Base-by-base conservation (phyloP, 306 rosid species). In the Quercus dentata region DNA sequence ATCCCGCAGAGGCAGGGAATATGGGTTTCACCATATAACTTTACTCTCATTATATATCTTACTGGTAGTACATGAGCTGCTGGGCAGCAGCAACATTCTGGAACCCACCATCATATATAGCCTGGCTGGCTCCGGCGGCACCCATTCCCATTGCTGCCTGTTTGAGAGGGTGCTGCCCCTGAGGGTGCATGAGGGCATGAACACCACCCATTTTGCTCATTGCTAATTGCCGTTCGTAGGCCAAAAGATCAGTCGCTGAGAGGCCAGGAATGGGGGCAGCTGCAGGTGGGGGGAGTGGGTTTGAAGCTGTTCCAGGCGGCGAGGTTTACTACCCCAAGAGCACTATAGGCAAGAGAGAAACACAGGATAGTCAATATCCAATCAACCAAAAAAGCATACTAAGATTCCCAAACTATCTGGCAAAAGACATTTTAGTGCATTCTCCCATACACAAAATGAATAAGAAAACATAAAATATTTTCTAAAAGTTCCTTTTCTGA, bases 251-350 rank as follows among this genome's bases (percentile, higher is more conserved):
- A 0, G 84, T 82, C 4, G 98, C 86, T 0, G 97, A 86, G 27
- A 95, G 87, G n/a, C 96, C 94, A 1, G 90, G 95, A 23, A 92
- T 56, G 13, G 97, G 78, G 8, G 77, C 87, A 58, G 95, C 90
- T 41, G 86, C 91, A 56, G 99, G 99, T 0, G 99, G 99, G 52
- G 99, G 98, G 25, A 95, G 97, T 15, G 99, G 99, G 84, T 95
- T 95, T 15, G 98, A 95, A 74, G 89, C 82, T 44, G 98, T 95
- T 77, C 99, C 99, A 1, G 96, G 85, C 77, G 97, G 96, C 18
- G 99, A 18, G 99, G 94, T 90, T 95, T 95, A 94, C 97, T 95
- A 11, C 99, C 99, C 99, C 99, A 95, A 1, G 96, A 95, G 79
- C 99, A 95, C 99, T 95, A 74, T 23, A 78, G 33, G 69, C 51